These are phyloP conservation scores for Claviceps monticola DNA, from an alignment of 2,329 filamentous ascomycete species.

Conservation along the genomic window DNA sequence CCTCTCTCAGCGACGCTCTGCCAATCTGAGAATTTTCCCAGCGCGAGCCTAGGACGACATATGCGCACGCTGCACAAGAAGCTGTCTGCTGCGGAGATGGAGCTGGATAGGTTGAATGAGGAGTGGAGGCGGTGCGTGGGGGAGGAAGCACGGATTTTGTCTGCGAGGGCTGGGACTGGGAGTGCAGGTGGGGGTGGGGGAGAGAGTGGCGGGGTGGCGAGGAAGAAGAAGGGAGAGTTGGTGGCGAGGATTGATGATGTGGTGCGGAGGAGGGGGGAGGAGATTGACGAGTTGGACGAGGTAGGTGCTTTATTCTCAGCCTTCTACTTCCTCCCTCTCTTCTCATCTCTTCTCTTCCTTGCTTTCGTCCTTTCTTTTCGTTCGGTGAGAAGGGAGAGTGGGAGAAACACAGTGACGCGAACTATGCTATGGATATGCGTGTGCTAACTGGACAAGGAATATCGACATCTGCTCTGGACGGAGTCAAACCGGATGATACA, in stretches of 20 bases:
- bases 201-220: background rate
- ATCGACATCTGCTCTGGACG: constrained; percentile 3
- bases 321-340: too few species aligned
- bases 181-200: too few species aligned
- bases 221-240: constrained; percentile 1
- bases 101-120: constrained; percentile 10
- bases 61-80: constrained; percentile 11
- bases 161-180: constrained; percentile 2
- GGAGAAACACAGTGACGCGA: background rate
- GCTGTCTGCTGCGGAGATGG: constrained; percentile 11
- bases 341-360: background rate
- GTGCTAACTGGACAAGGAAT: constrained; percentile 2
- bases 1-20: constrained; percentile 20
- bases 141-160: constrained; percentile 11
- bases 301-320: constrained; percentile 8
- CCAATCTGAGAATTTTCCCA: constrained; percentile 10
- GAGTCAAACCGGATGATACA: constrained; percentile 13
- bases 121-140: constrained; percentile 15
- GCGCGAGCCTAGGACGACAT: constrained; percentile 15
- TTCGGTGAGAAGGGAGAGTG: too few species aligned
- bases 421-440: background rate
- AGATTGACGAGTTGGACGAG: constrained; percentile 16
- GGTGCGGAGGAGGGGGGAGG: constrained; percentile 8
- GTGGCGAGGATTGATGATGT: constrained; percentile 13
- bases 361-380: background rate